Evolutionary conservation across 257 asterid species (phyloP).

Genomic region (Eucommia ulmoides): DNA sequence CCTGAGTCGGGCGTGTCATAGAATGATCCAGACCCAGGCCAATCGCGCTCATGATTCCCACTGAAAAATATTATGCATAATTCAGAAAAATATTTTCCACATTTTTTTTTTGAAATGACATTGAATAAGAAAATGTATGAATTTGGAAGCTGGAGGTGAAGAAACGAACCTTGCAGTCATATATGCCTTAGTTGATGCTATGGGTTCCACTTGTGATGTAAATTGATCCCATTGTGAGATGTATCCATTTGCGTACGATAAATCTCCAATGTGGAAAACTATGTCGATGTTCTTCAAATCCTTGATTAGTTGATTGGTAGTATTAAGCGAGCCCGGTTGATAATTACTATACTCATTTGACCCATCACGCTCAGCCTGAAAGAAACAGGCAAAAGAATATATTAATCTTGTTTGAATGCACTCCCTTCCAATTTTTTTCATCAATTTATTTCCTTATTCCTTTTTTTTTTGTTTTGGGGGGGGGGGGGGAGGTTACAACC

Average conservation of each 20-base stretch:
- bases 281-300: conserved; percentile 70
- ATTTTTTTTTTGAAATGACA: not conserved
- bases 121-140: not conserved
- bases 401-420: too few species aligned
- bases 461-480: not conserved
- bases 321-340: conserved; percentile 78
- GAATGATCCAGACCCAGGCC: conserved; percentile 90
- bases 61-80: conserved; percentile 24
- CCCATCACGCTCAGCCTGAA: conserved; percentile 93
- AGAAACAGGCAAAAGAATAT: not conserved
- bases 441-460: too few species aligned
- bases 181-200: conserved; percentile 79
- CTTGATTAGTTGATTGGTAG: conserved; percentile 59
- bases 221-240: conserved; percentile 96
- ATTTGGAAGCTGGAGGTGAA: too few species aligned
- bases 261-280: conserved; percentile 88
- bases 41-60: conserved; percentile 95
- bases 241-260: conserved; percentile 72
- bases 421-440: too few species aligned
- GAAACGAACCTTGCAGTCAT: conserved; percentile 88
- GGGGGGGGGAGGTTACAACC: too few species aligned
- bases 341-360: conserved; percentile 73
- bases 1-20: conserved; percentile 70
- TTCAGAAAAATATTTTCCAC: too few species aligned
- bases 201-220: conserved; percentile 79